A percentile compares a stretch with the other conserved stretches of the same genome.
Evolutionary conservation across 768 basidiomycete genomes (phyloP).

Genomic region (Psilocybe sp.): DNA sequence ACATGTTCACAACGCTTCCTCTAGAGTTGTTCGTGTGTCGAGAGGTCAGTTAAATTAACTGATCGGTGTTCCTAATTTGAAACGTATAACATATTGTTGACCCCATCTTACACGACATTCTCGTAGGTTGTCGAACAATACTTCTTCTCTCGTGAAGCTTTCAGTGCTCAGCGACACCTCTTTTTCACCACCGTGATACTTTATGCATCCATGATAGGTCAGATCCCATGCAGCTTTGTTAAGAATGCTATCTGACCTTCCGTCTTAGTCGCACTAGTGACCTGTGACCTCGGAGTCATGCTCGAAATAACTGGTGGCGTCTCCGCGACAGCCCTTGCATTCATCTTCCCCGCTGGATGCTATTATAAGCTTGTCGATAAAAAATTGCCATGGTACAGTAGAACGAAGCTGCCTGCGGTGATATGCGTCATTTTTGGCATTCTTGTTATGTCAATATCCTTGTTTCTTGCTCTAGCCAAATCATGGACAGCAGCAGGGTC

Average conservation of each 20-base stretch:
- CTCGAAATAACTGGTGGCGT: slow-evolving; percentile 98
- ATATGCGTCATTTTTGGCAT: slow-evolving; percentile 72
- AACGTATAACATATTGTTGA: neutral
- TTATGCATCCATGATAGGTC: slow-evolving; percentile 79
- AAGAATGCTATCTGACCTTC: slow-evolving; percentile 5
- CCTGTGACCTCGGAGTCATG: slow-evolving; percentile 97
- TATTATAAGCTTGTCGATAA: slow-evolving; percentile 72
- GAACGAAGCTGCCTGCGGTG: slow-evolving; percentile 73
- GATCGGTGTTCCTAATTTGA: neutral
- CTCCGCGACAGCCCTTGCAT: slow-evolving; percentile 88
- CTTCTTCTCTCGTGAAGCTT: slow-evolving; percentile 88
- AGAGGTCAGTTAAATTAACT: slow-evolving; percentile 53
- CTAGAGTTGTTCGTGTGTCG: slow-evolving; percentile 96
- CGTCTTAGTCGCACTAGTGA: slow-evolving; percentile 78
- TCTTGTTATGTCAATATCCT: slow-evolving; percentile 73
- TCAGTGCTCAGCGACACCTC: slow-evolving; percentile 79
- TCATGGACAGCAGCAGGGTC: slow-evolving; percentile 73
- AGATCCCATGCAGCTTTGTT: slow-evolving; percentile 15
- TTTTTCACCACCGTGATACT: slow-evolving; percentile 89
- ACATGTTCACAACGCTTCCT: slow-evolving; percentile 98
- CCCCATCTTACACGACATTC: neutral
- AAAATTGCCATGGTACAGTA: slow-evolving; percentile 60
- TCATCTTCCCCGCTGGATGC: slow-evolving; percentile 88
- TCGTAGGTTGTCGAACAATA: slow-evolving; percentile 88
- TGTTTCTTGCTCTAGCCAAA: slow-evolving; percentile 74